Evolutionary conservation across 2,329 filamentous ascomycete species (phyloP).

Genomic region (Penicillium rolfsii): DNA sequence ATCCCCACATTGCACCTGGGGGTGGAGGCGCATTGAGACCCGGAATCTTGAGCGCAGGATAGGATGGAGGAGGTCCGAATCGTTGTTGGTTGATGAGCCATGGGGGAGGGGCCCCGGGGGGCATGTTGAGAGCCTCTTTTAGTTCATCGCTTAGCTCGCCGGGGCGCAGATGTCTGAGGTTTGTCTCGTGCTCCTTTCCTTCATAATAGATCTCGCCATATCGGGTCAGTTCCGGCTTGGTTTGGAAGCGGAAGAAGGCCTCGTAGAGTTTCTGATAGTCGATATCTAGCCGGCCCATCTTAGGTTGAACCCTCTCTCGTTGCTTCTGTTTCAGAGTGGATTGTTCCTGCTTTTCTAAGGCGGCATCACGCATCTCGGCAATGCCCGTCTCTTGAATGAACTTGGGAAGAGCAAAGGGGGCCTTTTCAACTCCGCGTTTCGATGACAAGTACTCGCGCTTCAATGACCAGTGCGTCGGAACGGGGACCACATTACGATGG

Average conservation of each 20-base stretch:
- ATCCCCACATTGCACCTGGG: conserved; percentile 88
- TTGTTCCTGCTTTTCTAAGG: conserved; percentile 92
- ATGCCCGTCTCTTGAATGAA: conserved; percentile 99
- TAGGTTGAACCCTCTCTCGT: conserved; percentile 87
- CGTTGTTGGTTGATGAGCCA: conserved; percentile 98
- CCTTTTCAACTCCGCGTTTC: conserved; percentile 95
- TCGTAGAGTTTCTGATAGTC: conserved; percentile 99
- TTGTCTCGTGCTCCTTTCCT: conserved; percentile 96
- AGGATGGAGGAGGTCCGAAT: conserved; percentile 89
- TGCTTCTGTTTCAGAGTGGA: conserved; percentile 93
- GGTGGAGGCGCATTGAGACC: conserved; percentile 93
- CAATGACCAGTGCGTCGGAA: conserved; percentile 90
- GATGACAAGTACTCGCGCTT: conserved; percentile 97
- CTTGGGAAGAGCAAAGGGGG: conserved; percentile 86
- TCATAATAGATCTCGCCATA: conserved; percentile 99
- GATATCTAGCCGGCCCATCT: conserved; percentile 96
- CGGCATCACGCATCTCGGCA: conserved; percentile 95
- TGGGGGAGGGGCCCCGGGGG: conserved; percentile 86
- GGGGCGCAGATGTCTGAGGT: conserved; percentile 84
- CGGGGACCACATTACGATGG: conserved; percentile 91
- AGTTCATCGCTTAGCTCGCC: conserved; percentile 88
- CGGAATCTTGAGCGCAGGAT: conserved; percentile 91
- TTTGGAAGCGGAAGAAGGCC: conserved; percentile 97
- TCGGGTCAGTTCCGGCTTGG: conserved; percentile 88
- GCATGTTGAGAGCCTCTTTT: conserved; percentile 91